Evolutionary conservation across 768 basidiomycete genomes (phyloP), one percentile per base, ranked within the genome.

Genomic region (Serendipita indica): DNA sequence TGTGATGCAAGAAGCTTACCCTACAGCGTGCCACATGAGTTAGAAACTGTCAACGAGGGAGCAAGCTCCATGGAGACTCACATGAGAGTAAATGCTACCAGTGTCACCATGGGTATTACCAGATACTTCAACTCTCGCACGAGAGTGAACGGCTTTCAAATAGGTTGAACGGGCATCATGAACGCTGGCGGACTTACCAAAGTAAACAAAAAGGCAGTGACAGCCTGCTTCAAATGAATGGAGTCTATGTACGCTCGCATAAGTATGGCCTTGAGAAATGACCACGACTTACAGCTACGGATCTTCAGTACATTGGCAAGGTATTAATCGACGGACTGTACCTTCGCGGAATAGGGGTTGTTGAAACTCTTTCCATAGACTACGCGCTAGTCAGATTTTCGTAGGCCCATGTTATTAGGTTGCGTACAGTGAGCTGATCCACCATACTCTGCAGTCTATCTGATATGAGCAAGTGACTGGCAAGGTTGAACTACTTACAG

Each of bases 191-290:
- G 87, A 64, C 93, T 79, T 3, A 94, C 94, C 5, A 98, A 77
- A 18, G 89, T 81, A 67, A 92, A 91, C 5, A 98, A 80, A 72
- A 94, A 96, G 0, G 94, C 71, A 1, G 86, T 84, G n/a, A 94
- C 88, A 63, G 86, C 89, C 82, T 97, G 93, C 69, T 94, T 93
- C 65, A 94, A 73, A 70, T 96, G 92, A 60, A 97, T 85, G 37
- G 86, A 81, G 64, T 90, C 85, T 86, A 32, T 28, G 60, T 63
- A 65, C 57, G 39, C n/a, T 54, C 46, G 32, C 43, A 41, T 27
- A 65, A 16, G 68, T 64, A 61, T 27, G 18, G 39, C 57, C 62
- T 61, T 33, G 61, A 45, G 10, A 10, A n/a, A 37, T 37, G 10
- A 37, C 35, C 35, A 37, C 10, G 10, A 37, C 35, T n/a, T n/a